Evolutionary conservation across 2,329 filamentous ascomycete genomes (phyloP), one percentile per base, ranked within the genome.

Genomic region (Cadophora sp.): DNA sequence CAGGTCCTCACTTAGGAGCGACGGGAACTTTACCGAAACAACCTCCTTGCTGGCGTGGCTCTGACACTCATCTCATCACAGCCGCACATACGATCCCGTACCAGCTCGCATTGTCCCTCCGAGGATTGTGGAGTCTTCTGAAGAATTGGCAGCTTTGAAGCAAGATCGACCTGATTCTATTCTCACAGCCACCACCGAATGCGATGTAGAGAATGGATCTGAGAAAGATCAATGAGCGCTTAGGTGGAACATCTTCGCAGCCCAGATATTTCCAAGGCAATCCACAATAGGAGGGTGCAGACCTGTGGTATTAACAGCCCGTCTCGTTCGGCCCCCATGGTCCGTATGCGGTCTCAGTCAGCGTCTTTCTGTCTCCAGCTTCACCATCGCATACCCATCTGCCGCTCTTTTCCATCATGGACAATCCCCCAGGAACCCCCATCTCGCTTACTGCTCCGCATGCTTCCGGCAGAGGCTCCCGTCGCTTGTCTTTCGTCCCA

Each of bases 11-110:
- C 18, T 56, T 22, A 39, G 53, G 53, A 56, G 53, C 18, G 33
- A n/a, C 53, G 53, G 53, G 53, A 56, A 56, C 53, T 56, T 20
- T 56, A 27, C 53, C 53, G 53, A 56, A 56, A 22, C 9, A 4
- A 22, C n/a, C 18, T 22, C 53, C 33, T 14, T 33, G 4, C 14
- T 33, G 24, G 27, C 27, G 30, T 53, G 22, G 14, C 16, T n/a
- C 1, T 6, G 53, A 8, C 43, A 16, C 16, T n/a, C 18, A 5
- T 36, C 30, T 55, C 53, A 24, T 22, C 53, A 56, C 8, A 55
- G 51, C 30, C 51, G 51, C 51, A 55, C n/a, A 53, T 53, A 53
- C 50, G 27, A 33, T 14, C 30, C 5, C 18, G 30, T 30, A 30
- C 27, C 27, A 30, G 20, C 53, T 56, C 53, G 53, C 18, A 22